Evolutionary conservation across 768 basidiomycete species (phyloP), one percentile per base, ranked within the genome.

Genomic region (Symmetrospora coprosmae): DNA sequence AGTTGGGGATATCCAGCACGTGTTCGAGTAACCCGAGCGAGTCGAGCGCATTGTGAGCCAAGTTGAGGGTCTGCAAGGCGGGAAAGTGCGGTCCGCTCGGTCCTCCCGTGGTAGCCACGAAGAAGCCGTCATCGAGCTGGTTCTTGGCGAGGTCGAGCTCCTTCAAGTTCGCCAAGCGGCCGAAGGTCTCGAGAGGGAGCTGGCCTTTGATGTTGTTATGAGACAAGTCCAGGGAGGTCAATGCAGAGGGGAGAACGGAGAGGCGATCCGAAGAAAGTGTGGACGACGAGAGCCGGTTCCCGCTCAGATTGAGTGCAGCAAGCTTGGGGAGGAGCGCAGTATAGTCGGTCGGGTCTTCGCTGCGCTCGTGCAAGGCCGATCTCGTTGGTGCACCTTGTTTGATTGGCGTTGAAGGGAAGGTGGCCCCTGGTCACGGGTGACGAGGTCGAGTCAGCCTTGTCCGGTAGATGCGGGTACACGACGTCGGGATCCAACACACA

Each of bases 381-480:
- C n/a, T n/a, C 30, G 59, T 40, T 30, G n/a, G 35, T 5, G 52
- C 52, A 21, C 34, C 34, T 21, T 33, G 50, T 52, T 53, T 62
- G 30, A 35, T 27, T n/a, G 62, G 35, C 5, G 53, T 21, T 5
- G 62, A 58, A 33, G 62, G 43, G 55, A 63, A 63, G 27, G 56
- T 23, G 4, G 52, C 30, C 62, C 55, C 55, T 46, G 43, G 39
- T 9, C 4, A 34, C n/a, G n/a, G n/a, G n/a, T n/a, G n/a, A n/a
- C n/a, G n/a, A n/a, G n/a, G n/a, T n/a, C n/a, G n/a, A n/a, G n/a
- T n/a, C n/a, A n/a, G n/a, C n/a, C n/a, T n/a, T n/a, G n/a, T n/a
- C n/a, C n/a, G n/a, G n/a, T n/a, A n/a, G n/a, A n/a, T n/a, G n/a
- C n/a, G n/a, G n/a, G n/a, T n/a, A n/a, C n/a, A n/a, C n/a, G n/a